A percentile compares a stretch with the other conserved stretches of the same genome.
These are phyloP conservation scores for Linaria vulgaris DNA, from an alignment of 257 asterid species.

Conservation along the genomic window DNA sequence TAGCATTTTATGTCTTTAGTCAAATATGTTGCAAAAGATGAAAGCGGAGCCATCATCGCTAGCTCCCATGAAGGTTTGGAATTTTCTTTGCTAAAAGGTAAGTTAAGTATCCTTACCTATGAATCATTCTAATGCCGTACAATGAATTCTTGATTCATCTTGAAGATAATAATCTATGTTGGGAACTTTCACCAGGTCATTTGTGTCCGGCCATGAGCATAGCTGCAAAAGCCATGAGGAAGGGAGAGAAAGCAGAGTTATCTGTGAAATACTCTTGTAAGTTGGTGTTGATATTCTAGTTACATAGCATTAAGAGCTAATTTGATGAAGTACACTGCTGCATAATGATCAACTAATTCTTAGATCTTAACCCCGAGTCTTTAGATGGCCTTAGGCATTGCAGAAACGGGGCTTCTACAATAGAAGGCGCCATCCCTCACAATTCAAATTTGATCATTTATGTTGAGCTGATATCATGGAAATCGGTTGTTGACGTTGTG, in stretches of 20 bases:
- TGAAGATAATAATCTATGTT: not conserved
- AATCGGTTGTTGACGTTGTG: slow-evolving; percentile 40
- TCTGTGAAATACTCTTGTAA: slow-evolving; percentile 56
- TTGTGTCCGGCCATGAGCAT: slow-evolving; percentile 58
- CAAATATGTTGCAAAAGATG: slow-evolving; percentile 46
- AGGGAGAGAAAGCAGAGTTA: slow-evolving; percentile 60
- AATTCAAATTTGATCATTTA: slow-evolving; percentile 39
- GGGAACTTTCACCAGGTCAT: slow-evolving; percentile 34
- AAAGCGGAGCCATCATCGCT: slow-evolving; percentile 38
- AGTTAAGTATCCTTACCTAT: not conserved
- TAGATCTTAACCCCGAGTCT: slow-evolving; percentile 15
- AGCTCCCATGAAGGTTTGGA: slow-evolving; percentile 41
- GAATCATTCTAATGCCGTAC: not conserved
- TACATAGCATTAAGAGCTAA: not conserved
- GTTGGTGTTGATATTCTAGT: slow-evolving; percentile 22
- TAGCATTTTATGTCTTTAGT: slow-evolving; percentile 28
- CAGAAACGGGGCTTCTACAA: slow-evolving; percentile 21
- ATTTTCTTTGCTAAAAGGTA: slow-evolving; percentile 47
- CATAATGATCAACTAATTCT: not conserved
- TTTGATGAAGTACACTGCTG: not conserved
- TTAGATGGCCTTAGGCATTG: slow-evolving; percentile 41
- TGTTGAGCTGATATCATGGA: slow-evolving; percentile 60
- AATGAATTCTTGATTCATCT: not conserved
- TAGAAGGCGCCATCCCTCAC: slow-evolving; percentile 23
- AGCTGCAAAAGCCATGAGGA: slow-evolving; percentile 62